Evolutionary conservation across 1,139 yeast species (phyloP).

Genomic region (Lodderomyces beijingensis): DNA sequence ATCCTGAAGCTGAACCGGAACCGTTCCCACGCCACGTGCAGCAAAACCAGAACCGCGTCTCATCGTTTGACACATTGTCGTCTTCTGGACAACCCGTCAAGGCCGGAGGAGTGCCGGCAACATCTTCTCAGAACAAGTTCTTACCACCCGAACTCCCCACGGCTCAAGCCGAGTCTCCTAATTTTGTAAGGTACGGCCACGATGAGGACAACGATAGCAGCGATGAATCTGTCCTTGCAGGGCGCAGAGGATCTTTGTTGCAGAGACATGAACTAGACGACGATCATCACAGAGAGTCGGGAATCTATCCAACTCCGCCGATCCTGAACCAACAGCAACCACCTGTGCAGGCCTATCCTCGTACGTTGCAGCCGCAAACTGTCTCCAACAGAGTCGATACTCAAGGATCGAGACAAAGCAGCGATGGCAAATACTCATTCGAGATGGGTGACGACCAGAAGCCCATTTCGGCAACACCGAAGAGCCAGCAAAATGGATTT

Average conservation of each 20-base stretch:
- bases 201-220: constrained; percentile 20
- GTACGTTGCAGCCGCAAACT: neutral
- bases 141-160: constrained; percentile 4
- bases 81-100: neutral
- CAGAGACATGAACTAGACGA: constrained; percentile 28
- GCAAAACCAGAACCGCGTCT: constrained; percentile 5
- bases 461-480: constrained; percentile 28
- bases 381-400: constrained; percentile 5
- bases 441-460: constrained; percentile 41
- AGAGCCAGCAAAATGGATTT: constrained; percentile 15
- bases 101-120: constrained; percentile 6
- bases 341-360: neutral
- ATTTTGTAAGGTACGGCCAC: constrained; percentile 23
- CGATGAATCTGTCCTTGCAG: constrained; percentile 17
- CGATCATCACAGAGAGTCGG: neutral
- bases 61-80: neutral
- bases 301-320: constrained; percentile 1
- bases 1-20: too few relatives aligned
- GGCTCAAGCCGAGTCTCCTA: constrained; percentile 20
- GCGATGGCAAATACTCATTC: constrained; percentile 35
- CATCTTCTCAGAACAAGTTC: constrained; percentile 8
- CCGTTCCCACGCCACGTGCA: too few relatives aligned
- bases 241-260: constrained; percentile 27
- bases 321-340: neutral
- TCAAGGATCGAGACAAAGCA: constrained; percentile 17